Evolutionary conservation across 805 yeast species (phyloP).

Genomic region (Metschnikowia henanensis): DNA sequence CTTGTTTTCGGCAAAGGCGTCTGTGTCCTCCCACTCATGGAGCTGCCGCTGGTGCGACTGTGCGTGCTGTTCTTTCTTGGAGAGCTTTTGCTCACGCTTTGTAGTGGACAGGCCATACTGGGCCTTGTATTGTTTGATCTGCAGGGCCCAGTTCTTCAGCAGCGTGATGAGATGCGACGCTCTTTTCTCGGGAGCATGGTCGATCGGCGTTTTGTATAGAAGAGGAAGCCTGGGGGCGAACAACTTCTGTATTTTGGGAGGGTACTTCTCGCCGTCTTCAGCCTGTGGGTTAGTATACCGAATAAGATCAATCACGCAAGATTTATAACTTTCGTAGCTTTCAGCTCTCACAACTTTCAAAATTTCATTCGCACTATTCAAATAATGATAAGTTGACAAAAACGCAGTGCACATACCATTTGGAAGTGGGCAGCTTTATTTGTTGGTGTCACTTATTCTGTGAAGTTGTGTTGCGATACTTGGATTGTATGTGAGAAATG

Average conservation of each 20-base stretch:
- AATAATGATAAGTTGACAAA: too few relatives aligned
- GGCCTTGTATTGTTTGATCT: slow-evolving; percentile 27
- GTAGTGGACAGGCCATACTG: slow-evolving; percentile 15
- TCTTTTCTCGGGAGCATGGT: slow-evolving; percentile 48
- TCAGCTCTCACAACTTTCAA: too few relatives aligned
- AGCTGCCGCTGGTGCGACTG: slow-evolving; percentile 19
- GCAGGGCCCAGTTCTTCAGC: slow-evolving; percentile 33
- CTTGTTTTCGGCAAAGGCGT: slow-evolving; percentile 17
- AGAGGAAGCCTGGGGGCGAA: slow-evolving; percentile 60
- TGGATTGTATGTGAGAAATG: too few relatives aligned
- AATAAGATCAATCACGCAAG: too few relatives aligned
- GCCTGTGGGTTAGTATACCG: slow-evolving; percentile 17
- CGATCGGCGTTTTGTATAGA: slow-evolving; percentile 48
- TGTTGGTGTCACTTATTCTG: too few relatives aligned
- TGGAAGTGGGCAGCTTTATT: too few relatives aligned
- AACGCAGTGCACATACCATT: too few relatives aligned
- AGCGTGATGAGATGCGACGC: slow-evolving; percentile 49
- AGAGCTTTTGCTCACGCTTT: neutral
- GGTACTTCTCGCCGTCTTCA: slow-evolving; percentile 31
- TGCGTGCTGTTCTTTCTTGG: slow-evolving; percentile 8
- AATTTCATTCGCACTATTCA: too few relatives aligned
- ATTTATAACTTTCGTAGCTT: too few relatives aligned
- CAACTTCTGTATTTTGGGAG: slow-evolving; percentile 46
- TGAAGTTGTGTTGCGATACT: too few relatives aligned
- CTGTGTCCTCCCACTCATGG: slow-evolving; percentile 21